Evolutionary conservation across 805 yeast genomes (phyloP).

Genomic region (Dipodascus geniculatus): DNA sequence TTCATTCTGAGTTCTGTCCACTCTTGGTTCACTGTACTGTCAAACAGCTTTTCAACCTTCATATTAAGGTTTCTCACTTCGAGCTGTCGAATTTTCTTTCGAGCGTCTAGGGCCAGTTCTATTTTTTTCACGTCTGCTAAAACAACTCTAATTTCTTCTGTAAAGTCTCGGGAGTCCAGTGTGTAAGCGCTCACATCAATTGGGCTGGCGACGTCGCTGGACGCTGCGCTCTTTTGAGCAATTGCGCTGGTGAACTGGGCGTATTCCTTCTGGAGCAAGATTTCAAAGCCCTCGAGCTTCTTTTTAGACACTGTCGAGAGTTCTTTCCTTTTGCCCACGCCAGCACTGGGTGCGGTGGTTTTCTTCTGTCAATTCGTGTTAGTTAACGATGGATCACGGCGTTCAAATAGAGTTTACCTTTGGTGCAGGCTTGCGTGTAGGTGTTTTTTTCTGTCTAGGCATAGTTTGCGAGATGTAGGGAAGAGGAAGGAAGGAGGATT

Average conservation of each 20-base stretch:
- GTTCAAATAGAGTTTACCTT: background rate
- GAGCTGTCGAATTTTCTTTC: background rate
- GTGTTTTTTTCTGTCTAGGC: too few relatives aligned
- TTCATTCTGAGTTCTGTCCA: background rate
- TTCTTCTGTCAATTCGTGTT: background rate
- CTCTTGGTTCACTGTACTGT: background rate
- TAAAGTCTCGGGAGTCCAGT: too few relatives aligned
- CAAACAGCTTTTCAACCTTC: slow-evolving; percentile 8
- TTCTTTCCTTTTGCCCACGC: background rate
- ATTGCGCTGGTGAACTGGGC: background rate
- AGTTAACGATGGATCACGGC: background rate
- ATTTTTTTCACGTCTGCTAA: background rate
- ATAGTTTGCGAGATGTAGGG: background rate
- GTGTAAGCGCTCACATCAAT: background rate
- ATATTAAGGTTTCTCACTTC: background rate
- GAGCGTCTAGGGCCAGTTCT: background rate
- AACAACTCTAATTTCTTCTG: slow-evolving; percentile 3
- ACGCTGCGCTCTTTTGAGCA: background rate
- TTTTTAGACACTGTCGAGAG: background rate
- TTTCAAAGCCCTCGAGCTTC: background rate
- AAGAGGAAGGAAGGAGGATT: background rate
- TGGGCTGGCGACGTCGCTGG: background rate
- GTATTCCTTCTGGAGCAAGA: background rate
- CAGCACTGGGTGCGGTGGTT: too few relatives aligned
- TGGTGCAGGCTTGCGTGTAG: background rate